These are phyloP conservation scores for Polyporus arcularius DNA, from an alignment of 768 basidiomycete genomes.

Conservation along the genomic window DNA sequence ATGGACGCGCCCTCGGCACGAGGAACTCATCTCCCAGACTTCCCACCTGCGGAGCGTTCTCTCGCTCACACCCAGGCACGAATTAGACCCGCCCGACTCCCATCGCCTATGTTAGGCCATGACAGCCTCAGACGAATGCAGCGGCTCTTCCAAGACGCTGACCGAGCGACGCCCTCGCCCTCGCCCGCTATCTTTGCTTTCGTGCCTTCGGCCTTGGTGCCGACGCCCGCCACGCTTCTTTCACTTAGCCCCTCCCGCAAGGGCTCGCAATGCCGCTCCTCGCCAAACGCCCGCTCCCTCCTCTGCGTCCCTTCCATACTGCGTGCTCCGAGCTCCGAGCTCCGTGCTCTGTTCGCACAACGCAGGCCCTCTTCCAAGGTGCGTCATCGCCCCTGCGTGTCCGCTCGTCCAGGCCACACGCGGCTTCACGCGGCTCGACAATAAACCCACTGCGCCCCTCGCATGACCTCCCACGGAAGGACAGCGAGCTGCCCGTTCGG, in stretches of 20 bases:
- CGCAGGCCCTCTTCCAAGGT: neutral
- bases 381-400: neutral
- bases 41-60: conserved; percentile 7
- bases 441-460: neutral
- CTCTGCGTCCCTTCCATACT: too few species aligned
- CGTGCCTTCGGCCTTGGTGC: conserved; percentile 2
- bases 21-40: conserved; percentile 3
- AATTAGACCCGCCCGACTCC: conserved; percentile 8
- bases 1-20: conserved; percentile 12
- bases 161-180: neutral
- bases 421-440: neutral
- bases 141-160: too few species aligned
- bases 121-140: neutral
- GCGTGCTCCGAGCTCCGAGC: too few species aligned
- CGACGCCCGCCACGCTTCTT: neutral
- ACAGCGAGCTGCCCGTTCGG: neutral
- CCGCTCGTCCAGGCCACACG: neutral
- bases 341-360: too few species aligned
- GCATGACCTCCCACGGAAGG: conserved; percentile 1
- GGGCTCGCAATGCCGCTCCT: neutral
- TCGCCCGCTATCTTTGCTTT: neutral
- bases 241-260: neutral
- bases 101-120: conserved; percentile 8
- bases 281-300: neutral
- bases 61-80: conserved; percentile 12